Percentiles rank a stretch among this genome's conserved stretches.
These are phyloP conservation scores for Xylaria bambusicola DNA, from an alignment of 495 filamentous ascomycete species.

Conservation along the genomic window DNA sequence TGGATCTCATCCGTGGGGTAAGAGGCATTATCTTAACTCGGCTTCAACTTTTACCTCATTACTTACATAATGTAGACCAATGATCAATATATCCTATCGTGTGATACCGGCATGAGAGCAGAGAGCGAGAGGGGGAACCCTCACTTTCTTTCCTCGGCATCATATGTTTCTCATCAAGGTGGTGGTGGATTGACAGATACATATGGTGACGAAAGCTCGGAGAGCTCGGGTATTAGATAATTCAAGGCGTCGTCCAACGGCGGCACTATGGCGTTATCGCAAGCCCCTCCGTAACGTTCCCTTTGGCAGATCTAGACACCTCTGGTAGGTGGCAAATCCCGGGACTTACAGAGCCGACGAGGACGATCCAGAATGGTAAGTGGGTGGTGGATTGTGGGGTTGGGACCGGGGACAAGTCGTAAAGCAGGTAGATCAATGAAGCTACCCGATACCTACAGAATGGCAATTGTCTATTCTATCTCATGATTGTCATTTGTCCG, in stretches of 20 bases:
- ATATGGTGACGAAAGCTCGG: not conserved
- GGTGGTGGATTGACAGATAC: slow-evolving; percentile 4
- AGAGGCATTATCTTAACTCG: too few relatives aligned
- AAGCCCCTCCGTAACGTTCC: slow-evolving; percentile 6
- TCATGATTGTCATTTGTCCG: slow-evolving; percentile 25
- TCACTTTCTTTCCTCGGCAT: too few relatives aligned
- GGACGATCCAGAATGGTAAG: slow-evolving; percentile 4
- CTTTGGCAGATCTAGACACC: slow-evolving; percentile 6
- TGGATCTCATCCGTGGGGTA: not conserved
- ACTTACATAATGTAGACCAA: too few relatives aligned
- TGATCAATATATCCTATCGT: too few relatives aligned
- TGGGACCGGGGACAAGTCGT: too few relatives aligned
- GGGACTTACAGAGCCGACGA: not conserved
- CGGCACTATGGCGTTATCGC: slow-evolving; percentile 3
- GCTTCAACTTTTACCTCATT: too few relatives aligned
- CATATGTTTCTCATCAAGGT: not conserved
- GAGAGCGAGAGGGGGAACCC: too few relatives aligned
- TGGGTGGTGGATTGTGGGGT: slow-evolving; percentile 2
- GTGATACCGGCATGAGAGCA: too few relatives aligned
- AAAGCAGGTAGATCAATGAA: too few relatives aligned
- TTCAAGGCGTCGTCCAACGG: slow-evolving; percentile 6
- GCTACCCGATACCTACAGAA: too few relatives aligned
- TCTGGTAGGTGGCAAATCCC: slow-evolving; percentile 8
- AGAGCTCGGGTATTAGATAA: slow-evolving; percentile 3
- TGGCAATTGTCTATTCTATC: not conserved